Base-by-base conservation (phyloP, 2,329 filamentous ascomycete genomes). In the Neocatenulostroma microsporum region DNA sequence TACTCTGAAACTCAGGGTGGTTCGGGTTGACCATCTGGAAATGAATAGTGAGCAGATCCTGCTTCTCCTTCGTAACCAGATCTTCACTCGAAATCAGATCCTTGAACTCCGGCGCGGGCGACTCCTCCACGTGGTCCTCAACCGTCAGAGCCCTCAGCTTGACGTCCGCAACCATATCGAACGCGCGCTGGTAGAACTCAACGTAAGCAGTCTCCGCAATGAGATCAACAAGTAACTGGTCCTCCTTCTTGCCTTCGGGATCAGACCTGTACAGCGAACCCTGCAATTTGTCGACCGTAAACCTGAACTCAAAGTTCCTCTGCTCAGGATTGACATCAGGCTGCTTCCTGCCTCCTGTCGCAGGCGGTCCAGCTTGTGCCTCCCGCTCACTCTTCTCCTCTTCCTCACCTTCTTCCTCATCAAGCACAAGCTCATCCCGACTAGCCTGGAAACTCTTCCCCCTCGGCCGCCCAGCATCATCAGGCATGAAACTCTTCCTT, bases 71-170 rank as follows among this genome's bases (percentile, higher is more conserved):
- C 30, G 80, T 63, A 38, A 72, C 66, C 26, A 71, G 74, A 18
- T 82, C 78, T 54, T 94, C 89, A 1, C 91, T 95, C 0, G 88
- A 94, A n/a, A 99, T 78, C 34, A 99, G 93, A 18, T 89, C 89
- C 62, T 91, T 94, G 69, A 99, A 98, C 54, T 96, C 89, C 6
- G 82, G 81, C 0, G 84, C 68, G 0, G 87, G 80, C 36, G 89
- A 82, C 47, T 91, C 71, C 49, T 84, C 89, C 7, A 99, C 89
- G 55, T 96, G 88, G 56, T 99, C 91, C 53, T 96, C 89, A 3
- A 98, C 78, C 1, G 82, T 85, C 13, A 98, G 69, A 2, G 86
- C 88, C 11, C 84, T 83, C 8, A 99, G 72, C 0, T 86, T 80
- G 18, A 98, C 84, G 53, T 95, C 84, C 1, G 91, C 89, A 18